Evolutionary conservation across 2,329 filamentous ascomycete species (phyloP).

Genomic region (Fusarium agapanthi): DNA sequence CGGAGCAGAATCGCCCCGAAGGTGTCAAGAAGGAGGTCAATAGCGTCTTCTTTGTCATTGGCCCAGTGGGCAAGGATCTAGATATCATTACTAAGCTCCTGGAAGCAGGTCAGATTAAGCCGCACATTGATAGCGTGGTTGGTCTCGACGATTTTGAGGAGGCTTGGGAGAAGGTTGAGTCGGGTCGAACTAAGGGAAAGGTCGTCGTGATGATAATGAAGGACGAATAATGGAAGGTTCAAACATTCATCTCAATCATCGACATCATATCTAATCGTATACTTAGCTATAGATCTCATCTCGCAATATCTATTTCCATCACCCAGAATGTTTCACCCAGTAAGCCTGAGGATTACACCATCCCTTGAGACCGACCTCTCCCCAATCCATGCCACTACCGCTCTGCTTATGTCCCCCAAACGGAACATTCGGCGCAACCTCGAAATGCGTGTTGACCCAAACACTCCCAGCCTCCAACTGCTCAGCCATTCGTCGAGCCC

Average conservation of each 20-base stretch:
- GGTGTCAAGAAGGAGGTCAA: slow-evolving; percentile 13
- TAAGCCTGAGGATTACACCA: slow-evolving; percentile 11
- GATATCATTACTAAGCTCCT: slow-evolving; percentile 13
- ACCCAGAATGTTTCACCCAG: background rate
- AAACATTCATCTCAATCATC: background rate
- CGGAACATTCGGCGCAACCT: slow-evolving; percentile 48
- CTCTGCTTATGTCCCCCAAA: slow-evolving; percentile 63
- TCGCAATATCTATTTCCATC: background rate
- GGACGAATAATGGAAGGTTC: background rate
- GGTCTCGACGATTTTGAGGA: slow-evolving; percentile 2
- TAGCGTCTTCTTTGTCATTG: slow-evolving; percentile 24
- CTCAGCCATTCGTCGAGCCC: slow-evolving; percentile 61
- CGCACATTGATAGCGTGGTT: slow-evolving; percentile 27
- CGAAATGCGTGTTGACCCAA: slow-evolving; percentile 65
- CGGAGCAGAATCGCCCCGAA: slow-evolving; percentile 14
- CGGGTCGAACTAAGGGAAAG: slow-evolving; percentile 18
- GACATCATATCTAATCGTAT: background rate
- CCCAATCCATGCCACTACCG: slow-evolving; percentile 59
- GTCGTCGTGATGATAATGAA: slow-evolving; percentile 1
- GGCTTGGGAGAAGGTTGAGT: slow-evolving; percentile 33
- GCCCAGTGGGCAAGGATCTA: slow-evolving; percentile 18
- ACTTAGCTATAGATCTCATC: background rate
- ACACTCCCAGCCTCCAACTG: slow-evolving; percentile 66
- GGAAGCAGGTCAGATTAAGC: slow-evolving; percentile 21
- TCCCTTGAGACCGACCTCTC: slow-evolving; percentile 36